Evolutionary conservation across 768 basidiomycete species (phyloP).

Genomic region (Fibroporia radiculosa): DNA sequence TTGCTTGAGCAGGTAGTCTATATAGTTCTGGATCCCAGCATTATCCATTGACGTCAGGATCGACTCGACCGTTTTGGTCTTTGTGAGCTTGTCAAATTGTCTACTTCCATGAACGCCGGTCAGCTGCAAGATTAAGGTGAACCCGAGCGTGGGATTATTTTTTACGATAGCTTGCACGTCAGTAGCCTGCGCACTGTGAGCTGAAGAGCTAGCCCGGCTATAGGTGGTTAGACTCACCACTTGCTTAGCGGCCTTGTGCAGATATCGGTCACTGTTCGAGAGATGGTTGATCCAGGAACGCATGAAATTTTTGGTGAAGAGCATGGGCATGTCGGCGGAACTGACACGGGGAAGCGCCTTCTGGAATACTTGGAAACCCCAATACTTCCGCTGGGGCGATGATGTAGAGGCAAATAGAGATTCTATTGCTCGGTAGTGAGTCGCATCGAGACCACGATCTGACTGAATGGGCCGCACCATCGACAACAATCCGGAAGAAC

Average conservation of each 20-base stretch:
- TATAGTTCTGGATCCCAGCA: constrained; percentile 71
- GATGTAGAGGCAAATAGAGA: constrained; percentile 79
- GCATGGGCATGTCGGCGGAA: constrained; percentile 63
- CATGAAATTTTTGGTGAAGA: constrained; percentile 95
- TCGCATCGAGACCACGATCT: not conserved
- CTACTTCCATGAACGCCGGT: constrained; percentile 77
- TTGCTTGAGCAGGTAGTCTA: constrained; percentile 60
- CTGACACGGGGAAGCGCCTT: constrained; percentile 65
- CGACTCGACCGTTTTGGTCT: constrained; percentile 86
- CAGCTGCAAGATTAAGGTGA: constrained; percentile 77
- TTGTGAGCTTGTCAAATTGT: constrained; percentile 88
- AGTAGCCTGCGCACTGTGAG: constrained; percentile 41
- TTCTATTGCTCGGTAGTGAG: constrained; percentile 41
- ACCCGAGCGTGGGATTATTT: constrained; percentile 70
- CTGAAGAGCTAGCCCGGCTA: not conserved
- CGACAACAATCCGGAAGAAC: constrained; percentile 86
- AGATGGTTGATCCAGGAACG: constrained; percentile 96
- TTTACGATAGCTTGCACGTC: constrained; percentile 72
- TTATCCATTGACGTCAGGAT: constrained; percentile 69
- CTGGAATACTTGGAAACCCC: constrained; percentile 92
- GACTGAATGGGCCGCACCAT: constrained; percentile 45
- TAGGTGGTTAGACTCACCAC: constrained; percentile 48
- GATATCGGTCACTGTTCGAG: constrained; percentile 76
- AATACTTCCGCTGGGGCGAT: constrained; percentile 84
- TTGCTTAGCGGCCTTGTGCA: constrained; percentile 83